These are phyloP conservation scores for Blumeria hordei DNA, from an alignment of 2,329 filamentous ascomycete species.

Conservation along the genomic window DNA sequence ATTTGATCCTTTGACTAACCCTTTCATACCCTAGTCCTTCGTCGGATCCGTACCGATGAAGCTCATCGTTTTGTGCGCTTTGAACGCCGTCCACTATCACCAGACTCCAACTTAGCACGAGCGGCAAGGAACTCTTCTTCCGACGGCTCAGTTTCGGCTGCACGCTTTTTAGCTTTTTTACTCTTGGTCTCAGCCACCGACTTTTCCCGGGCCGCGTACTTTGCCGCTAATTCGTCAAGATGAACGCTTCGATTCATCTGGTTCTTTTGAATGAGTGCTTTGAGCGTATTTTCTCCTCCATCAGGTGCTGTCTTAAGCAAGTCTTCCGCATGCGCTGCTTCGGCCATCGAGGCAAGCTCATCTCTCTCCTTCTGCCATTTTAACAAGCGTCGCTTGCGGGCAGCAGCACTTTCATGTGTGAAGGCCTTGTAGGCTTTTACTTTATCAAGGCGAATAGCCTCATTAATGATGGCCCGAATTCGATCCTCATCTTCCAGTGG, in stretches of 20 bases:
- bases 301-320: slow-evolving; percentile 27
- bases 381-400: slow-evolving; percentile 30
- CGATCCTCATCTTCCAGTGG: slow-evolving; percentile 65
- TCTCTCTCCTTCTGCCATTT: slow-evolving; percentile 50
- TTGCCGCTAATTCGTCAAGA: slow-evolving; percentile 50
- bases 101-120: slow-evolving; percentile 14
- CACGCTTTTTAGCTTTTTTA: slow-evolving; percentile 30
- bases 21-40: too few relatives aligned
- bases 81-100: too few relatives aligned
- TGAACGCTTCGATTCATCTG: slow-evolving; percentile 42
- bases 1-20: too few relatives aligned
- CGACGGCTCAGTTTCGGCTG: slow-evolving; percentile 34
- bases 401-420: slow-evolving; percentile 44
- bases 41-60: too few relatives aligned
- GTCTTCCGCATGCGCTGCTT: slow-evolving; percentile 46
- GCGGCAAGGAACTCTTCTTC: slow-evolving; percentile 37
- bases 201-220: slow-evolving; percentile 32
- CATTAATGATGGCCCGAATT: slow-evolving; percentile 58
- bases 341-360: slow-evolving; percentile 33
- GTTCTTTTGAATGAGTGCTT: slow-evolving; percentile 50
- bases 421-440: slow-evolving; percentile 46
- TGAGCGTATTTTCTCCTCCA: slow-evolving; percentile 27
- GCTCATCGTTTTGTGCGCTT: too few relatives aligned
- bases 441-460: slow-evolving; percentile 46
- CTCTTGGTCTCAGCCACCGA: slow-evolving; percentile 23